Evolutionary conservation across 352 stramenopile genomes (phyloP), one percentile per base, ranked within the genome.

Genomic region (Elongisporangium anandrum): DNA sequence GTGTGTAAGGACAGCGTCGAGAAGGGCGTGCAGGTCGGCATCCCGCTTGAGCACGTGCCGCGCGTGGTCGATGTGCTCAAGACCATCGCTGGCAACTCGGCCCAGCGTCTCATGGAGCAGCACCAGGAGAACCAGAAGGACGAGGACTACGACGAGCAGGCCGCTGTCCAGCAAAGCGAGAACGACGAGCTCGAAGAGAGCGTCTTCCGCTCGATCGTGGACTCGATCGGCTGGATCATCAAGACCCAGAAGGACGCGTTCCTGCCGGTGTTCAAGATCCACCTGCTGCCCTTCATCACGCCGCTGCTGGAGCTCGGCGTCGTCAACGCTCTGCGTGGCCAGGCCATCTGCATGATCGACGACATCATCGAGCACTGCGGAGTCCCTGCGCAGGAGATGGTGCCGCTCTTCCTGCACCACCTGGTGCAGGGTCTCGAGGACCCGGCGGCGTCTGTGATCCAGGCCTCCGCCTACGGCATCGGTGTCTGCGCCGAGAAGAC

Each of bases 281-380:
- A 92, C 49, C 50, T 92, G 55, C 57, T 92, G 56, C 55, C 77
- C 24, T 90, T 90, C 49, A 65, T 95, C 49, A 78, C 68, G 41
- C 81, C 82, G 49, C 69, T 93, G 56, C 70, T 95, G 23, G 80
- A 90, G 52, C 68, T 73, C 34, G 70, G 73, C 56, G 72, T 75
- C 9, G 57, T 90, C 20, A 64, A 76, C 56, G 78, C 89, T 62
- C 65, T 95, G 19, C 86, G 86, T 49, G 80, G 80, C 10, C 85
- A 94, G 58, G 81, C 80, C 52, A 93, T 95, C 63, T 95, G 86
- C 75, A 93, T 92, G 75, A 79, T 95, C 50, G 86, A 95, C 63
- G 86, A 95, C 67, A 76, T 95, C 52, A 88, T 95, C 52, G 86
- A 95, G 69, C 83, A 93, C 75, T 91, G 86, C 57, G 84, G 79